Evolutionary conservation across 1,284 basidiomycete genomes (phyloP), one percentile per base, ranked within the genome.

Genomic region (Cryptococcus neoformans): DNA sequence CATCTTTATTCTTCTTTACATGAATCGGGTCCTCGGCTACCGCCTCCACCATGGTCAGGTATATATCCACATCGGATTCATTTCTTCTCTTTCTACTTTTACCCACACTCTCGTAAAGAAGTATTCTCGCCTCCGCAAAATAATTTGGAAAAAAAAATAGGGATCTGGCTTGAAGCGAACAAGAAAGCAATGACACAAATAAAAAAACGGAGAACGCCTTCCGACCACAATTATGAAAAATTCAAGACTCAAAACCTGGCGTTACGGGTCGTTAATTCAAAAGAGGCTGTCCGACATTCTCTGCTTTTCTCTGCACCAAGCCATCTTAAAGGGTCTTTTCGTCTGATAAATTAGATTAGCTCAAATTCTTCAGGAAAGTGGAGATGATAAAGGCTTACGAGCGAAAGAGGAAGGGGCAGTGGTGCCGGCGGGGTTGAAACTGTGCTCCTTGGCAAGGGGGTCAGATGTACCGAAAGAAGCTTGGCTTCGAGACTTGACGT

Each of bases 381-480:
- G 8, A 45, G 4, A 12, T 9, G 38, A 11, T 2, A 39, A 10
- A 11, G n/a, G 69, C 70, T 69, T 58, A 73, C 72, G 69, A 63
- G 70, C 73, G 47, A 73, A 72, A 60, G 59, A 69, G 36, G 71
- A 69, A 45, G 73, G 68, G 50, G 72, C 70, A 48, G 69, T 68
- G 49, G 69, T 71, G 34, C 68, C 66, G 45, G 67, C 65, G 21
- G 66, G 55, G 62, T 53, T 67, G 68, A 70, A 71, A 5, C 40
- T 68, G 35, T 65, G 63, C 52, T 62, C 60, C 57, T 67, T 64
- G 54, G 66, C 59, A 56, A 65, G 63, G 48, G 60, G 62, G 63
- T 61, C 67, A 50, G 66, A 62, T 54, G 59, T 55, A 35, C 65
- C 62, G 51, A 58, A 55, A 45, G 60, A 49, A 16, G 42, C 37